Percentiles rank a stretch among this genome's conserved stretches.
Evolutionary conservation across 345 rosid species (phyloP).

Genomic region (Dovyalis caffra): DNA sequence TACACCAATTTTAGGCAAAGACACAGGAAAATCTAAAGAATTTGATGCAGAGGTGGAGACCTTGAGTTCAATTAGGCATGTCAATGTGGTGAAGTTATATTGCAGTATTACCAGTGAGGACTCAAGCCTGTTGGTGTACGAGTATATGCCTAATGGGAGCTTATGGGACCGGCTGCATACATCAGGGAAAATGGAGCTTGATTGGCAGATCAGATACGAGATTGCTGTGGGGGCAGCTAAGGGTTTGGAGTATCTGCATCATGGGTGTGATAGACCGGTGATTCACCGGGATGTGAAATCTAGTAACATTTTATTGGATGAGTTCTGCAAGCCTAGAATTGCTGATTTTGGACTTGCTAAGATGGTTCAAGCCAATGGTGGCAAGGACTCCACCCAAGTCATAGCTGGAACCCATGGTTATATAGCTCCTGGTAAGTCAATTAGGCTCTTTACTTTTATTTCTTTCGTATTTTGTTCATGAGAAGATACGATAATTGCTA

Average conservation of each 20-base stretch:
- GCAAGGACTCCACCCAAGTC: constrained; percentile 62
- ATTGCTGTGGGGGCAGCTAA: constrained; percentile 80
- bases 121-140: constrained; percentile 85
- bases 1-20: constrained; percentile 58
- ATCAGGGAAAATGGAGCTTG: constrained; percentile 57
- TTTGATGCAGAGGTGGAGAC: constrained; percentile 83
- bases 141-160: constrained; percentile 89
- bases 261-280: constrained; percentile 67
- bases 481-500: no score
- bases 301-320: constrained; percentile 80
- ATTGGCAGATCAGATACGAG: constrained; percentile 81
- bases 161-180: constrained; percentile 83
- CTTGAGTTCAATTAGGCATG: constrained; percentile 84
- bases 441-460: not conserved
- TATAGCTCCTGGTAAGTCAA: constrained; percentile 84
- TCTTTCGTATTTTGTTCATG: no score
- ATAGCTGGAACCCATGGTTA: constrained; percentile 92
- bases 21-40: constrained; percentile 48
- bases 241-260: constrained; percentile 90
- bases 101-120: constrained; percentile 92
- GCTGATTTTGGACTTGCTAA: constrained; percentile 97
- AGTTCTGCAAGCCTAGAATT: constrained; percentile 68
- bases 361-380: constrained; percentile 54
- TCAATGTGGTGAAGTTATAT: constrained; percentile 88
- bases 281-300: constrained; percentile 89